phyloP scores from a whole-genome alignment of 495 filamentous ascomycete species.

The Jackrogersella multiformis region DNA sequence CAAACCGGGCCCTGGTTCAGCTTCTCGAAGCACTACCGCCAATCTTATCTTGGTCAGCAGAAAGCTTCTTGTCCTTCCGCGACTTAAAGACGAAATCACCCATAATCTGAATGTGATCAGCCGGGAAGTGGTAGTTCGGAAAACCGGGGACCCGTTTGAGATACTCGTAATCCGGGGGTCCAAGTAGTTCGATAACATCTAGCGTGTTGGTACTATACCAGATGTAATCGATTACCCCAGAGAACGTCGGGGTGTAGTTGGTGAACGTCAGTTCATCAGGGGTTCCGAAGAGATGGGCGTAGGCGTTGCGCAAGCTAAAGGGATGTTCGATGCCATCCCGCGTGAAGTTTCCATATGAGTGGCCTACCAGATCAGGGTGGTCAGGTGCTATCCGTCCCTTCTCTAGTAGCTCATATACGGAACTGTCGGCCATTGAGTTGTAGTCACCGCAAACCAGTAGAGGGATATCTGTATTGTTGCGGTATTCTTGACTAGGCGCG shows the following conservation, averaged over 20 bases:
- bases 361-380: constrained; percentile 77
- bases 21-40: constrained; percentile 40
- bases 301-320: constrained; percentile 90
- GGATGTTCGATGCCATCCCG: constrained; percentile 90
- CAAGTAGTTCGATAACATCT: constrained; percentile 85
- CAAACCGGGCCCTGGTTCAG: neutral
- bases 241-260: constrained; percentile 93
- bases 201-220: constrained; percentile 95
- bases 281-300: constrained; percentile 69
- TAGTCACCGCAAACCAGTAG: constrained; percentile 94
- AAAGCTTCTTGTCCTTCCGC: constrained; percentile 80
- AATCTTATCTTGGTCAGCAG: constrained; percentile 62
- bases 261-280: constrained; percentile 89
- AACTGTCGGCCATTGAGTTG: constrained; percentile 85
- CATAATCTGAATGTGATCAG: constrained; percentile 92
- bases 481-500: constrained; percentile 74
- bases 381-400: constrained; percentile 74
- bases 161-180: constrained; percentile 89
- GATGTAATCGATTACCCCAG: constrained; percentile 92
- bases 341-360: constrained; percentile 88
- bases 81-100: constrained; percentile 92
- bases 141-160: constrained; percentile 91
- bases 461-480: constrained; percentile 84
- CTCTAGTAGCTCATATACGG: constrained; percentile 87
- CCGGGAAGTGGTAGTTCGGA: constrained; percentile 96